Conservation (phyloP, 768 basidiomycete genomes). For the Hygrophoropsis aurantiaca region DNA sequence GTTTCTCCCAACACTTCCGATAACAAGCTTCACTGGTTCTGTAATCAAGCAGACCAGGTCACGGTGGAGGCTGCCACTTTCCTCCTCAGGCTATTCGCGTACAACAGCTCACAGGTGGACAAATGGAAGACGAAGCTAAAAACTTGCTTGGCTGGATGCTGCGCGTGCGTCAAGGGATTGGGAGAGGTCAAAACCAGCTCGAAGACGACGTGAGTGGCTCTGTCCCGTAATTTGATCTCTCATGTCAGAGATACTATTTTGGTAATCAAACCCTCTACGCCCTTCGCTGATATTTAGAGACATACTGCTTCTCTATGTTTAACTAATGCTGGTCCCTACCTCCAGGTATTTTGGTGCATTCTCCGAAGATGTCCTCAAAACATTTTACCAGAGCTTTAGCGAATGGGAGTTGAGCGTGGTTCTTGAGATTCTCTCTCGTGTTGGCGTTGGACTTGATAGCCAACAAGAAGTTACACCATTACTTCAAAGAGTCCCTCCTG, state of each 20-base stretch:
- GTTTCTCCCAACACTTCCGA: conserved; percentile 38
- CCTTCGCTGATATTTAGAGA: background rate
- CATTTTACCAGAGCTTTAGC: conserved; percentile 65
- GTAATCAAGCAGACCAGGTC: conserved; percentile 54
- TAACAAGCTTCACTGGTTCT: conserved; percentile 75
- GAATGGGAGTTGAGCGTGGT: conserved; percentile 63
- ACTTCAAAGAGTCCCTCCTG: conserved; percentile 46
- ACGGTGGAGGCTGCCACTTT: conserved; percentile 75
- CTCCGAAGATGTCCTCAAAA: conserved; percentile 42
- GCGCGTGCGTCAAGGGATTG: conserved; percentile 67
- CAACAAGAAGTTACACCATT: conserved; percentile 19
- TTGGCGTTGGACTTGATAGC: conserved; percentile 21
- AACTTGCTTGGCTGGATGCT: conserved; percentile 59
- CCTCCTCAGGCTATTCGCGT: conserved; percentile 80
- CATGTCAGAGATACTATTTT: no score
- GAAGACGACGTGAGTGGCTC: conserved; percentile 66
- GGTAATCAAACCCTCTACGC: no score
- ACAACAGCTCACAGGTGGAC: conserved; percentile 55
- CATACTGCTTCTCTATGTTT: conserved; percentile 3
- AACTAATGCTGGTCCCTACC: conserved; percentile 14
- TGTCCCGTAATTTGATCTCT: no score
- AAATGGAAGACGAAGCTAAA: conserved; percentile 62
- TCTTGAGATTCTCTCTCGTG: conserved; percentile 43
- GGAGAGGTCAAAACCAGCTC: conserved; percentile 65
- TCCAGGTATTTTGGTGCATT: conserved; percentile 77